phyloP scores from a whole-genome alignment of 805 yeast genomes.

The Ogataea zsoltii region DNA sequence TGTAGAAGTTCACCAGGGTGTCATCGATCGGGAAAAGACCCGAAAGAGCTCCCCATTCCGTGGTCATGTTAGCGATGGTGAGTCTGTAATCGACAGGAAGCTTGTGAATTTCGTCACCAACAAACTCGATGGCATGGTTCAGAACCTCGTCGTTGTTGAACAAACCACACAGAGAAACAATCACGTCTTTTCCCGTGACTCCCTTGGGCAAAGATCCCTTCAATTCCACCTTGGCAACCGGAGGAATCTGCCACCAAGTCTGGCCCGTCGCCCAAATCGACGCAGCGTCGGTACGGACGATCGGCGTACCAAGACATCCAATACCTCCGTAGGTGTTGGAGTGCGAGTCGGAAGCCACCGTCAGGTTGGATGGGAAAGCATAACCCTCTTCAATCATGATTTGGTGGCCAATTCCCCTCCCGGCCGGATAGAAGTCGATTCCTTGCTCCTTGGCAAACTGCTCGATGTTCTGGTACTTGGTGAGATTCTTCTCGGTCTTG shows the following conservation, averaged over 20 bases:
- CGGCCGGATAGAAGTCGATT: slow-evolving; percentile 96
- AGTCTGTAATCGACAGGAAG: slow-evolving; percentile 80
- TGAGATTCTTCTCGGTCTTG: slow-evolving; percentile 81
- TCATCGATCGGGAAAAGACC: slow-evolving; percentile 97
- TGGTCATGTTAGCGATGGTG: slow-evolving; percentile 96
- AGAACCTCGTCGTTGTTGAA: slow-evolving; percentile 91
- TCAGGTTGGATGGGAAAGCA: slow-evolving; percentile 89
- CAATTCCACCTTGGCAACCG: slow-evolving; percentile 92
- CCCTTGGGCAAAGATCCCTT: slow-evolving; percentile 80
- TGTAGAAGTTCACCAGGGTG: slow-evolving; percentile 75
- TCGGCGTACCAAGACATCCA: slow-evolving; percentile 94
- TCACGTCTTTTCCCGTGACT: slow-evolving; percentile 94
- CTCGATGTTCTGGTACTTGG: slow-evolving; percentile 86
- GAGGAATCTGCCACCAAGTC: slow-evolving; percentile 99
- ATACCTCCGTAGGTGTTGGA: slow-evolving; percentile 98
- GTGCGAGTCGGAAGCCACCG: slow-evolving; percentile 98
- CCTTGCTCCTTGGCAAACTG: slow-evolving; percentile 88
- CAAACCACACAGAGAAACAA: slow-evolving; percentile 92
- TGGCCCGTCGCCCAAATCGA: slow-evolving; percentile 99
- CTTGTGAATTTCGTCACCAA: slow-evolving; percentile 73
- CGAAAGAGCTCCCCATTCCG: slow-evolving; percentile 98
- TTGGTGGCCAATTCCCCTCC: slow-evolving; percentile 98
- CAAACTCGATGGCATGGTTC: slow-evolving; percentile 91
- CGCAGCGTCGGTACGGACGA: slow-evolving; percentile 98
- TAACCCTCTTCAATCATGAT: slow-evolving; percentile 99